Conservation (phyloP, 257 asterid genomes). For the Anisodus tanguticus region DNA sequence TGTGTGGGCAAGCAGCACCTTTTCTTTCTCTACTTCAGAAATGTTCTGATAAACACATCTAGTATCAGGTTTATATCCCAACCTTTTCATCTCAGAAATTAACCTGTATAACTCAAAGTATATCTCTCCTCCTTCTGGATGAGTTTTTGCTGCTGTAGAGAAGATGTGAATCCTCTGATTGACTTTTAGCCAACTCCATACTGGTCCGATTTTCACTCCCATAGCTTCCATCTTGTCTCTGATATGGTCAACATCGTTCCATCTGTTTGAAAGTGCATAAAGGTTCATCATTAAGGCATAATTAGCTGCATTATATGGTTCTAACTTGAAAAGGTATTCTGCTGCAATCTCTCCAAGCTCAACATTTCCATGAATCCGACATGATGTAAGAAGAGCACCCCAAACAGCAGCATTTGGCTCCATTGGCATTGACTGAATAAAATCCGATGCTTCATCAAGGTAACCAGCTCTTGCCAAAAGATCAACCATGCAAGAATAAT, state of each 20-base stretch:
- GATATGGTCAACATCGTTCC: slow-evolving; percentile 53
- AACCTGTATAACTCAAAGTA: slow-evolving; percentile 58
- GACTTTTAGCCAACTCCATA: slow-evolving; percentile 64
- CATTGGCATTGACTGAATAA: slow-evolving; percentile 54
- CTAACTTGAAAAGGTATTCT: slow-evolving; percentile 52
- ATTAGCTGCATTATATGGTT: slow-evolving; percentile 63
- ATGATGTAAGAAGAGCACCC: slow-evolving; percentile 69
- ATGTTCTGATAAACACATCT: slow-evolving; percentile 54
- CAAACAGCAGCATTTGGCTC: slow-evolving; percentile 58
- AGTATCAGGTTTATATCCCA: slow-evolving; percentile 59
- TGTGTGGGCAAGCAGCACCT: slow-evolving; percentile 59
- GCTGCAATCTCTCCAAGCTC: slow-evolving; percentile 64
- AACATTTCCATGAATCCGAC: slow-evolving; percentile 48
- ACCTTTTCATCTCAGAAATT: slow-evolving; percentile 55
- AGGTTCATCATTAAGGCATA: slow-evolving; percentile 59
- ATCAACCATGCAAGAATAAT: slow-evolving; percentile 73
- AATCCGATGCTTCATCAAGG: slow-evolving; percentile 71
- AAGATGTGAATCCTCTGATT: slow-evolving; percentile 49
- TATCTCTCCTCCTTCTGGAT: slow-evolving; percentile 59
- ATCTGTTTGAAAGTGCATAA: slow-evolving; percentile 51
- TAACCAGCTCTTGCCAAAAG: slow-evolving; percentile 66
- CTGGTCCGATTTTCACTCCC: slow-evolving; percentile 47
- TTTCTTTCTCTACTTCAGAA: slow-evolving; percentile 54
- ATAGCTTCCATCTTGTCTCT: slow-evolving; percentile 49
- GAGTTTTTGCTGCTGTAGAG: slow-evolving; percentile 52